A percentile compares a stretch with the other conserved stretches of the same genome.
These are phyloP conservation scores for Blepharisma stoltei DNA, from an alignment of 73 alveolate genomes.

Conservation along the genomic window DNA sequence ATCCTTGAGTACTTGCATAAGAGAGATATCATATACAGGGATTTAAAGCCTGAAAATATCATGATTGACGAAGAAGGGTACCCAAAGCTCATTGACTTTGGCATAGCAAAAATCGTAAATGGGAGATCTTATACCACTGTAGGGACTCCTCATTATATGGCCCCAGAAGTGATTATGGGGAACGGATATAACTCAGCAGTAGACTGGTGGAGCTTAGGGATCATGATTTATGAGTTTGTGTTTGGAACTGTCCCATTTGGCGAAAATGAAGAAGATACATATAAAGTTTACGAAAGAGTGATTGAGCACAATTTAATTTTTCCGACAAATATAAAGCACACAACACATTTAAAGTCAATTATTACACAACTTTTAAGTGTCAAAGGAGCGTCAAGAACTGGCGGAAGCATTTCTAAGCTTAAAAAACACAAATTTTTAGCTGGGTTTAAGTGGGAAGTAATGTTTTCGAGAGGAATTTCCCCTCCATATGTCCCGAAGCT, in stretches of 20 bases:
- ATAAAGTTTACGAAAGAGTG: conserved; percentile 45
- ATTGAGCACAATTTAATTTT: conserved; percentile 34
- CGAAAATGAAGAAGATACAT: conserved; percentile 57
- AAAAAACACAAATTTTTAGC: conserved; percentile 15
- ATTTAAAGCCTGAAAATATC: conserved; percentile 75
- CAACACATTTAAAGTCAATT: neutral
- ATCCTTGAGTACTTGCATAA: conserved; percentile 71
- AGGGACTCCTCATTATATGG: conserved; percentile 70
- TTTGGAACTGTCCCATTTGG: conserved; percentile 62
- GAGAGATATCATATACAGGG: conserved; percentile 64
- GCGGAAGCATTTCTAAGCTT: neutral
- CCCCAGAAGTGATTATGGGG: conserved; percentile 67
- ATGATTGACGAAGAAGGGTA: conserved; percentile 67
- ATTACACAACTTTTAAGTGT: neutral
- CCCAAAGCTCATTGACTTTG: conserved; percentile 62
- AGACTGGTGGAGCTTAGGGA: conserved; percentile 63
- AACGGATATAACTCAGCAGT: conserved; percentile 54
- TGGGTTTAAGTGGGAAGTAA: conserved; percentile 31
- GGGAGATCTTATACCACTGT: conserved; percentile 68
- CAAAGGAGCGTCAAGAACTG: neutral
- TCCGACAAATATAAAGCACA: conserved; percentile 32
- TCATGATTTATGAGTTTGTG: conserved; percentile 50
- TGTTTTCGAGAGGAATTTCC: neutral
- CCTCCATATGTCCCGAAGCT: conserved; percentile 23
- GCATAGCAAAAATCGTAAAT: conserved; percentile 62